Percentiles rank a stretch among this genome's conserved stretches.
Conservation (phyloP, 1,139 yeast genomes). For the Eremothecium cymbalariae region DNA sequence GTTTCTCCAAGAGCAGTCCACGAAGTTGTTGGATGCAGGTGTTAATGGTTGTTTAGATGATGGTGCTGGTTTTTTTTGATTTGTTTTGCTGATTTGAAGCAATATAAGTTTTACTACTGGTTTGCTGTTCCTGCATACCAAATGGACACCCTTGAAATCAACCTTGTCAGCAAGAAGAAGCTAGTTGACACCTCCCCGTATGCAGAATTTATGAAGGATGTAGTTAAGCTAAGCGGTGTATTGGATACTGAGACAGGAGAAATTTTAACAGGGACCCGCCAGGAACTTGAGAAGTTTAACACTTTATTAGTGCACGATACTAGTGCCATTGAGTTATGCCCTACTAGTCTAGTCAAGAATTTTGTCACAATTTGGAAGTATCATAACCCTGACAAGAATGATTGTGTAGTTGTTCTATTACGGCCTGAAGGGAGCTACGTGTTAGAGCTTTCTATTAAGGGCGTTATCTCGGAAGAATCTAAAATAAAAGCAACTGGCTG, state of each 20-base stretch:
- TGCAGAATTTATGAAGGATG: constrained; percentile 12
- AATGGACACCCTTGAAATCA: constrained; percentile 33
- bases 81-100: constrained; percentile 80
- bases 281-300: constrained; percentile 8
- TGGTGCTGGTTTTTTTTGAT: constrained; percentile 45
- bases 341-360: constrained; percentile 62
- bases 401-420: constrained; percentile 37
- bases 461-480: constrained; percentile 9
- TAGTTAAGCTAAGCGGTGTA: constrained; percentile 6
- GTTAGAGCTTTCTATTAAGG: constrained; percentile 20
- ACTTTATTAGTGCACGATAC: constrained; percentile 44
- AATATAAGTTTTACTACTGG: constrained; percentile 86
- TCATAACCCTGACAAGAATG: constrained; percentile 32
- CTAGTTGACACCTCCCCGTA: constrained; percentile 10
- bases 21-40: constrained; percentile 22
- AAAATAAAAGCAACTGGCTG: constrained; percentile 61
- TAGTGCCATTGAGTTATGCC: constrained; percentile 39
- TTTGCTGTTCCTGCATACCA: constrained; percentile 64
- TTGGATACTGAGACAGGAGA: constrained; percentile 4
- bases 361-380: constrained; percentile 47
- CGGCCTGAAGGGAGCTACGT: constrained; percentile 26
- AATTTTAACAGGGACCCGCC: neutral
- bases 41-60: constrained; percentile 13
- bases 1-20: constrained; percentile 44
- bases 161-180: constrained; percentile 6